These are phyloP conservation scores for Thalassiosira livingstoniorum DNA, from an alignment of 352 stramenopile species.

Conservation along the genomic window DNA sequence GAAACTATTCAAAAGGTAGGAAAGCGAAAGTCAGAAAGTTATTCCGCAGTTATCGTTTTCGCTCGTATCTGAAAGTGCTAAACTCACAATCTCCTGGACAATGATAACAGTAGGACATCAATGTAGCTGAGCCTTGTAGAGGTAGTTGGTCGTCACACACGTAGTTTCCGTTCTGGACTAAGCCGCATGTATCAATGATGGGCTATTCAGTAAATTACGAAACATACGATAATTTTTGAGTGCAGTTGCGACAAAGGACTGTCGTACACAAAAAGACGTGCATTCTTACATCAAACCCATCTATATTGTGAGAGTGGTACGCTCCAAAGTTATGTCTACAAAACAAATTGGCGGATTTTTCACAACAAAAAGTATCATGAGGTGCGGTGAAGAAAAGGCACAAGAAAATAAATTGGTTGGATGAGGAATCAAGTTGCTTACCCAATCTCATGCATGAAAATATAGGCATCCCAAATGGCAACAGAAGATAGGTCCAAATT, in stretches of 20 bases:
- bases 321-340: neutral
- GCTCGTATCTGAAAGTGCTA: neutral
- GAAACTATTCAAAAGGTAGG: neutral
- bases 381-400: too few relatives aligned
- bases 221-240: too few relatives aligned
- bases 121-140: neutral
- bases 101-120: neutral
- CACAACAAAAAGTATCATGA: too few relatives aligned
- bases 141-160: neutral
- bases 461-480: neutral
- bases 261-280: too few relatives aligned
- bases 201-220: too few relatives aligned
- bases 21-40: neutral
- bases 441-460: neutral
- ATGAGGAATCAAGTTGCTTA: too few relatives aligned
- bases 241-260: too few relatives aligned
- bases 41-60: neutral
- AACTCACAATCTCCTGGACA: neutral
- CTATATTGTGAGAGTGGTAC: neutral
- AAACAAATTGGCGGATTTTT: too few relatives aligned
- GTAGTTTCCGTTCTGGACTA: too few relatives aligned
- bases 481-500: neutral
- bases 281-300: neutral
- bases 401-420: too few relatives aligned
- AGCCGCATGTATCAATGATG: neutral